phyloP scores from a whole-genome alignment of 2,329 filamentous ascomycete species.

The Rhytidhysteron rufulum region DNA sequence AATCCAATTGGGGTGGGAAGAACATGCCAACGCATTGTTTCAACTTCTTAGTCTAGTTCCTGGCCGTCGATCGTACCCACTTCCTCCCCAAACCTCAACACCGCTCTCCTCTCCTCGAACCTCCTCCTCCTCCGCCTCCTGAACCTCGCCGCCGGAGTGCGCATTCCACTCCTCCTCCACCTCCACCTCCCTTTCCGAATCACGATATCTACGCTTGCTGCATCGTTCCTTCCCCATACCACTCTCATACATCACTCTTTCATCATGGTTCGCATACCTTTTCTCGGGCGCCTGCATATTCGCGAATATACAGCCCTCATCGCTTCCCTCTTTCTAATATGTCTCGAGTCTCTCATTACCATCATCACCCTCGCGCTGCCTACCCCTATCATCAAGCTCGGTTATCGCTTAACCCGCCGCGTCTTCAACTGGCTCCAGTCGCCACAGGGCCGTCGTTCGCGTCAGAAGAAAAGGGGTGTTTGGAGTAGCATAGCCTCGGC shows the following conservation, averaged over 20 bases:
- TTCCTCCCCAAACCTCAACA: neutral
- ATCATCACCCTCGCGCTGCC: slow-evolving; percentile 85
- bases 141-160: neutral
- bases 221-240: neutral
- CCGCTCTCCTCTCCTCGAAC: neutral
- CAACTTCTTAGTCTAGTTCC: too few species aligned
- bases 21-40: neutral
- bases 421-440: slow-evolving; percentile 78
- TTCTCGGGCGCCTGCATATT: slow-evolving; percentile 57
- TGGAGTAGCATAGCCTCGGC: slow-evolving; percentile 79
- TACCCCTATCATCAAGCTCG: slow-evolving; percentile 73
- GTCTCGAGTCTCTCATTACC: slow-evolving; percentile 77
- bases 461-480: slow-evolving; percentile 67
- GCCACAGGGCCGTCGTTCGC: slow-evolving; percentile 63
- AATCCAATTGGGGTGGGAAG: neutral
- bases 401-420: slow-evolving; percentile 75
- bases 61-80: too few species aligned
- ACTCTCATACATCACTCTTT: neutral
- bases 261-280: slow-evolving; percentile 56
- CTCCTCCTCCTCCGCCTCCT: too few species aligned
- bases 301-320: slow-evolving; percentile 85
- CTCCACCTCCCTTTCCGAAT: neutral
- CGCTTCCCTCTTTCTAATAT: slow-evolving; percentile 77
- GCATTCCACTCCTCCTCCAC: neutral
- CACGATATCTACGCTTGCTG: neutral